Percentiles rank a stretch among this genome's conserved stretches.
phyloP scores from a whole-genome alignment of 345 rosid species.

The Arabis alpina region DNA sequence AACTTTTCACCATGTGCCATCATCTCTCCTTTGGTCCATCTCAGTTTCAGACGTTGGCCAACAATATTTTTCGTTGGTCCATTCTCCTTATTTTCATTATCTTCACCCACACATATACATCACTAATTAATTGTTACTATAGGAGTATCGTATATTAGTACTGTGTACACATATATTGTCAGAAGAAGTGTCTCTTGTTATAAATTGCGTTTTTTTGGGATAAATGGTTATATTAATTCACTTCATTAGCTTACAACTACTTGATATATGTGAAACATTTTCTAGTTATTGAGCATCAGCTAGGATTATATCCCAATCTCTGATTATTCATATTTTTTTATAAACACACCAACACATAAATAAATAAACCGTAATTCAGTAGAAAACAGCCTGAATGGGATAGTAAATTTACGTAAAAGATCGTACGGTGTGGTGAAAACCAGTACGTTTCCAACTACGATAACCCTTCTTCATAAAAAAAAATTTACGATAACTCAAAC shows the following conservation, averaged over 20 bases:
- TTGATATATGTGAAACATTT: not conserved
- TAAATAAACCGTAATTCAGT: not conserved
- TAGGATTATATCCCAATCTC: too few relatives aligned
- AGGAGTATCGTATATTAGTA: not conserved
- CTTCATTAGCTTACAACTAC: not conserved
- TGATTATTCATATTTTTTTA: too few relatives aligned
- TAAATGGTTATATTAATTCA: not conserved
- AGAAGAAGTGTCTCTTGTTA: not conserved
- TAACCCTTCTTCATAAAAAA: too few relatives aligned
- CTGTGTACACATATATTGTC: not conserved
- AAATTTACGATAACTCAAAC: not conserved
- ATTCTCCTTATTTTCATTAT: not conserved
- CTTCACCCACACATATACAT: not conserved
- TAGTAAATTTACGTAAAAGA: not conserved
- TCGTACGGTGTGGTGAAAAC: not conserved
- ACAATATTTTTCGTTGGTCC: conserved; percentile 39
- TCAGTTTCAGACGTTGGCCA: conserved; percentile 36
- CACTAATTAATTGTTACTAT: conserved; percentile 1
- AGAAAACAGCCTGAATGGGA: not conserved
- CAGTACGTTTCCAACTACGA: conserved; percentile 2
- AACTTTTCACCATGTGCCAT: conserved; percentile 40
- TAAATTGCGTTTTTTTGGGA: not conserved
- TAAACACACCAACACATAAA: not conserved
- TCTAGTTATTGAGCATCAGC: not conserved
- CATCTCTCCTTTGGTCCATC: conserved; percentile 38